phyloP scores from a whole-genome alignment of 2,329 filamentous ascomycete genomes.

The Calonectria pauciramosa region DNA sequence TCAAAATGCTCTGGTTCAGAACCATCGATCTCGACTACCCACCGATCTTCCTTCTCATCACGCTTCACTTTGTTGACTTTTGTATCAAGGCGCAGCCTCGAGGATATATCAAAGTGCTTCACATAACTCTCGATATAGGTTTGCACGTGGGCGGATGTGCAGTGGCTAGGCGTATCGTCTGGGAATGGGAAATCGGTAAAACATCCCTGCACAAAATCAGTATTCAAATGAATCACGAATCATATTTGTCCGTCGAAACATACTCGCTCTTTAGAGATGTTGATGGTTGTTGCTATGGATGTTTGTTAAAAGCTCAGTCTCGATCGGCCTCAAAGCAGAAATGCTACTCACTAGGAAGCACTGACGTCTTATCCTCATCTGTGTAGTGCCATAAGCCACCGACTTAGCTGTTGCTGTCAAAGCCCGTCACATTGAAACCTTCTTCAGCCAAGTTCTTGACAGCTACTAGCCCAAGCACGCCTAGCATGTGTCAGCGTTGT shows the following conservation, averaged over 20 bases:
- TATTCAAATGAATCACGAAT: neutral
- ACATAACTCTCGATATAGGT: constrained; percentile 52
- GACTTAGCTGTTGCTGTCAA: constrained; percentile 56
- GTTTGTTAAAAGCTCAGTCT: constrained; percentile 1
- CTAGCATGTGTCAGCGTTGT: constrained; percentile 30
- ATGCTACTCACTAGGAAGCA: constrained; percentile 48
- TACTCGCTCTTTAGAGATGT: constrained; percentile 51
- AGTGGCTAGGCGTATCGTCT: constrained; percentile 42
- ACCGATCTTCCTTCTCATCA: constrained; percentile 37
- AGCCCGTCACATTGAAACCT: constrained; percentile 58
- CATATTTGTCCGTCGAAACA: neutral
- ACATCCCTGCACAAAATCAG: constrained; percentile 43
- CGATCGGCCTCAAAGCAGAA: neutral
- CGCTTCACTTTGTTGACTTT: constrained; percentile 36
- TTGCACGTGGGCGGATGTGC: constrained; percentile 43
- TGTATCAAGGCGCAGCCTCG: constrained; percentile 44
- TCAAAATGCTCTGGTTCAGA: constrained; percentile 47
- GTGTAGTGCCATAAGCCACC: constrained; percentile 61
- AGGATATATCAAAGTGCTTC: constrained; percentile 48
- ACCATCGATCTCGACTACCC: constrained; percentile 47
- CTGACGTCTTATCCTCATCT: constrained; percentile 53
- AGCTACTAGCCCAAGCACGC: constrained; percentile 53
- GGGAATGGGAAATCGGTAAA: constrained; percentile 54
- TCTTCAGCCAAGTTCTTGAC: constrained; percentile 59
- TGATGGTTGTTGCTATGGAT: constrained; percentile 45